Percentiles rank a stretch among this genome's conserved stretches.
phyloP scores from a whole-genome alignment of 148 eudicot genomes.

The Cornus controversa region DNA sequence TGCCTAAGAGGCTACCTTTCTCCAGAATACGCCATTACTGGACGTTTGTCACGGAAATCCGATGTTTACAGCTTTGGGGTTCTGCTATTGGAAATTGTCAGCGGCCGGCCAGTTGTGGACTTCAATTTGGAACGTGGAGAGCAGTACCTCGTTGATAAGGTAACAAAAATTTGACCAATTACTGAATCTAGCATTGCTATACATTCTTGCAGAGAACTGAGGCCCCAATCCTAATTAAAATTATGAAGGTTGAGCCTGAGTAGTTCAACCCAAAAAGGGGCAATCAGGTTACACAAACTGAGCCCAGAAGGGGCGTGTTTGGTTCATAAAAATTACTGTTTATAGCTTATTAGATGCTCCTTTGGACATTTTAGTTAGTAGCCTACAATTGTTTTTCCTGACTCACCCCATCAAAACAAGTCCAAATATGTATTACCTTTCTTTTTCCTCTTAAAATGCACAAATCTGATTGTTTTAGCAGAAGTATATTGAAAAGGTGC shows the following conservation, averaged over 20 bases:
- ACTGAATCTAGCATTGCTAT: neutral
- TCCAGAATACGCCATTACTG: slow-evolving; percentile 66
- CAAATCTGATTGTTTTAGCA: neutral
- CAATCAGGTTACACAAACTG: no score
- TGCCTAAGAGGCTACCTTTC: slow-evolving; percentile 54
- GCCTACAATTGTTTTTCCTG: neutral
- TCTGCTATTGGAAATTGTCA: slow-evolving; percentile 48
- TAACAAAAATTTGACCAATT: slow-evolving; percentile 12
- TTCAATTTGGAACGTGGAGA: slow-evolving; percentile 49
- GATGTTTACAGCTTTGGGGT: slow-evolving; percentile 72
- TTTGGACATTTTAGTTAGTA: neutral
- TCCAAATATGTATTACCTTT: neutral
- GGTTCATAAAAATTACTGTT: neutral
- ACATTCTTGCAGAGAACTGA: neutral
- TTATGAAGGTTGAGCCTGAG: no score
- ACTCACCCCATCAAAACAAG: neutral
- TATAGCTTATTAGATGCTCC: neutral
- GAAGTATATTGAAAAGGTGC: neutral
- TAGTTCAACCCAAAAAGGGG: no score
- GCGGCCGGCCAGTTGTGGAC: slow-evolving; percentile 46
- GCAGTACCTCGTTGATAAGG: slow-evolving; percentile 64
- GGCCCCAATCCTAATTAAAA: no score
- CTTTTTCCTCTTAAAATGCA: neutral
- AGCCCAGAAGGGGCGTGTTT: neutral
- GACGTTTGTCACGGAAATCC: slow-evolving; percentile 61